Conservation (phyloP, 2,329 filamentous ascomycete genomes). For the Neopestalotiopsis sp. region DNA sequence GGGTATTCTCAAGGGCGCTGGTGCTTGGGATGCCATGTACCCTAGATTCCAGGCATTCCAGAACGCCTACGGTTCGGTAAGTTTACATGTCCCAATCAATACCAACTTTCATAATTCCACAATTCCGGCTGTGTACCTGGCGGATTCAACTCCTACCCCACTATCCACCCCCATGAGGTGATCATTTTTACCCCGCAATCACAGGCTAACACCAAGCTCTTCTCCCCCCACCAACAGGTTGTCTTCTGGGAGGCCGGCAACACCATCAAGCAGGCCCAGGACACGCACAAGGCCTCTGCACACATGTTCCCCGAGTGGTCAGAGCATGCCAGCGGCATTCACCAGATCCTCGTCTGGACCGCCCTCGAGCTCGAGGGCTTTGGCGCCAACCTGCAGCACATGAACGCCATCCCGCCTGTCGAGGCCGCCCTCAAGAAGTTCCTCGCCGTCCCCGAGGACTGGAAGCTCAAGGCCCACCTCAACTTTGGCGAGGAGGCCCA, state of each 20-base stretch:
- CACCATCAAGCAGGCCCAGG: constrained; percentile 24
- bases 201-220: background rate
- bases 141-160: background rate
- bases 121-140: background rate
- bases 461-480: constrained; percentile 28
- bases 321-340: constrained; percentile 28
- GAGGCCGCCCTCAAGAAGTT: constrained; percentile 29
- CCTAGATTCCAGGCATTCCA: constrained; percentile 26
- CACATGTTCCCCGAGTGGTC: constrained; percentile 27
- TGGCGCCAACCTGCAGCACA: constrained; percentile 33
- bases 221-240: constrained; percentile 22
- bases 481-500: constrained; percentile 31
- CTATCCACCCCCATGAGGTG: background rate
- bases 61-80: constrained; percentile 32
- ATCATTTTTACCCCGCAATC: background rate
- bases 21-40: constrained; percentile 28
- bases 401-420: constrained; percentile 29
- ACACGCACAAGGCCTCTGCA: constrained; percentile 26
- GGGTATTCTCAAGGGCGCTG: constrained; percentile 26
- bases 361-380: constrained; percentile 31
- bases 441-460: constrained; percentile 26
- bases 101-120: background rate
- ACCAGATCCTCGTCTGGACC: constrained; percentile 31
- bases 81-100: constrained; percentile 11
- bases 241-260: constrained; percentile 31